Percentiles rank a stretch among this genome's conserved stretches.
phyloP scores from a whole-genome alignment of 495 filamentous ascomycete species.

The Bathelium albidoporum region DNA sequence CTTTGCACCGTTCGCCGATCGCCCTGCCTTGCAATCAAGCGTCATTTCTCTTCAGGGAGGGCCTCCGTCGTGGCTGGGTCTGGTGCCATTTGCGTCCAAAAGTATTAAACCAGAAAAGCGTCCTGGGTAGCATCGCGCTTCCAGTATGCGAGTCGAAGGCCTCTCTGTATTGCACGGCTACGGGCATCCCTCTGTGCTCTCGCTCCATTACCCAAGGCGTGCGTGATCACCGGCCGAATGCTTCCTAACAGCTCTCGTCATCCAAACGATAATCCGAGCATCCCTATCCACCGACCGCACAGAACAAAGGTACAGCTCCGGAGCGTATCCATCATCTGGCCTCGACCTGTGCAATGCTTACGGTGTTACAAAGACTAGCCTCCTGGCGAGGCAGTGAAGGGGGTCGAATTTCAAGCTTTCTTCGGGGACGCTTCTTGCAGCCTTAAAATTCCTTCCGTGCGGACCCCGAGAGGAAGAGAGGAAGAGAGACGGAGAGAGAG shows the following conservation, averaged over 20 bases:
- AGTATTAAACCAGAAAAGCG: neutral
- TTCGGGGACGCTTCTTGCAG: neutral
- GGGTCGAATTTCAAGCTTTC: no score
- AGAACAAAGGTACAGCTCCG: neutral
- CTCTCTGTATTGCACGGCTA: neutral
- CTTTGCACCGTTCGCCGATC: slow-evolving; percentile 5
- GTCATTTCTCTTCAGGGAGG: slow-evolving; percentile 6
- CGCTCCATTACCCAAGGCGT: neutral
- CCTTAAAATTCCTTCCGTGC: neutral
- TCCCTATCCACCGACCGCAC: neutral
- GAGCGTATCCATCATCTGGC: neutral
- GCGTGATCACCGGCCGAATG: slow-evolving; percentile 1
- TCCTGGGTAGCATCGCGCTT: neutral
- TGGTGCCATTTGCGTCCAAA: neutral
- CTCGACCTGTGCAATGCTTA: neutral
- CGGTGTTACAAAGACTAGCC: neutral
- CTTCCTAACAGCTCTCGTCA: slow-evolving; percentile 2
- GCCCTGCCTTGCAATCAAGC: slow-evolving; percentile 3
- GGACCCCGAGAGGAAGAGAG: neutral
- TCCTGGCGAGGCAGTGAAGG: slow-evolving; percentile 6
- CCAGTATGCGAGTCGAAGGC: neutral
- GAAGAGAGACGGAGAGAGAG: no score
- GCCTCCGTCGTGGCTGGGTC: slow-evolving; percentile 2
- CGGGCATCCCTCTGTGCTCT: neutral
- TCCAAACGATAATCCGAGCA: neutral